Evolutionary conservation across 2,329 filamentous ascomycete species (phyloP).

Genomic region (Clathrospora elynae): DNA sequence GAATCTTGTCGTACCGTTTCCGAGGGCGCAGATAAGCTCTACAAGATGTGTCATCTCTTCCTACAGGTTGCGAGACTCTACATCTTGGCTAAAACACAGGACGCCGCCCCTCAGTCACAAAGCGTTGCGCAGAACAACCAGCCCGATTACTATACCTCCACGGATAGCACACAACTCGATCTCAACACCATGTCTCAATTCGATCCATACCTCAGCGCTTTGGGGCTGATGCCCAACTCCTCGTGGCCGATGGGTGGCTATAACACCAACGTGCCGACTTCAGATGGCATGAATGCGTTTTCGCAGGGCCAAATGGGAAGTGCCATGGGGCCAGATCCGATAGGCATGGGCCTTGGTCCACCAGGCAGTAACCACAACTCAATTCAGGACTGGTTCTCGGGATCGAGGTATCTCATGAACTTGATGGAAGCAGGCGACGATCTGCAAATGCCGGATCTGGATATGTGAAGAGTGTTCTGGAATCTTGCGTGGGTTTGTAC

Average conservation of each 20-base stretch:
- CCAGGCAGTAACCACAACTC: slow-evolving; percentile 47
- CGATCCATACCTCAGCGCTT: slow-evolving; percentile 67
- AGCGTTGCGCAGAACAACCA: slow-evolving; percentile 9
- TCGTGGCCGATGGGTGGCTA: slow-evolving; percentile 30
- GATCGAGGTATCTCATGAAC: slow-evolving; percentile 68
- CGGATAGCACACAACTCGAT: slow-evolving; percentile 24
- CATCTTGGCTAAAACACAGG: slow-evolving; percentile 62
- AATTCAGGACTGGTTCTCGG: slow-evolving; percentile 69
- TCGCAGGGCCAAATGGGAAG: slow-evolving; percentile 6
- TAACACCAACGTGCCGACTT: slow-evolving; percentile 3
- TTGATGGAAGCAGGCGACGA: slow-evolving; percentile 64
- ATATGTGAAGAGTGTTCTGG: slow-evolving; percentile 5
- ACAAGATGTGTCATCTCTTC: slow-evolving; percentile 67
- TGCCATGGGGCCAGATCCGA: not conserved
- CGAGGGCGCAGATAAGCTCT: slow-evolving; percentile 64
- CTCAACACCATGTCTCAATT: slow-evolving; percentile 52
- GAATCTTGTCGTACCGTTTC: slow-evolving; percentile 59
- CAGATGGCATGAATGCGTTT: slow-evolving; percentile 15
- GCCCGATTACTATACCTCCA: slow-evolving; percentile 20
- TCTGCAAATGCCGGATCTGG: slow-evolving; percentile 40
- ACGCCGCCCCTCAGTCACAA: slow-evolving; percentile 31
- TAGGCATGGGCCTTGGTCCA: slow-evolving; percentile 14
- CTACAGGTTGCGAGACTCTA: slow-evolving; percentile 66
- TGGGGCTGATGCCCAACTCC: slow-evolving; percentile 62
- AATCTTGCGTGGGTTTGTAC: too few relatives aligned